These are phyloP conservation scores for Epichloe coenophiala DNA, from an alignment of 2,329 filamentous ascomycete genomes.

Conservation along the genomic window DNA sequence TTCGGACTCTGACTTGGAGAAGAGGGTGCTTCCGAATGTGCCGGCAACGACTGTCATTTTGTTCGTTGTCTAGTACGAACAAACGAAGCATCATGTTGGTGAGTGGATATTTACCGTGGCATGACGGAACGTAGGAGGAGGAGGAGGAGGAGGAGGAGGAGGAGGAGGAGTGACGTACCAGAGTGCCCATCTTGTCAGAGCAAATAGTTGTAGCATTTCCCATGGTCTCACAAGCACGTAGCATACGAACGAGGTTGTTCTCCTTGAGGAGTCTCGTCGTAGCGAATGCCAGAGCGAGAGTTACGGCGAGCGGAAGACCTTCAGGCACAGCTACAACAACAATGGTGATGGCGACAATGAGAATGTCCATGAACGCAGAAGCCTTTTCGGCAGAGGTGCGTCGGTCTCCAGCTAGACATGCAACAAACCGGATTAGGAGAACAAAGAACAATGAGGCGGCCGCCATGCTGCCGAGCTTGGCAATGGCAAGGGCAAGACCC, in stretches of 20 bases:
- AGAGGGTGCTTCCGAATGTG: constrained; percentile 30
- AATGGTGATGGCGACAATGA: constrained; percentile 67
- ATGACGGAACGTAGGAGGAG: background rate
- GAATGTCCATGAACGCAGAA: constrained; percentile 61
- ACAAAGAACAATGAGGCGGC: constrained; percentile 63
- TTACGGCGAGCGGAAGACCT: constrained; percentile 63
- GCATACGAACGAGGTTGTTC: constrained; percentile 62
- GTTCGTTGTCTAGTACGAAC: constrained; percentile 39
- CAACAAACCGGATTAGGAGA: constrained; percentile 65
- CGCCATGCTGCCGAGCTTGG: constrained; percentile 44
- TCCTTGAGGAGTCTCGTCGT: constrained; percentile 66
- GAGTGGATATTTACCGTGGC: background rate
- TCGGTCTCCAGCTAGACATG: constrained; percentile 38
- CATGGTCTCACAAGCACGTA: constrained; percentile 72
- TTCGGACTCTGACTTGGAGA: constrained; percentile 6
- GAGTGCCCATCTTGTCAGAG: constrained; percentile 54
- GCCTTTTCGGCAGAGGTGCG: constrained; percentile 56
- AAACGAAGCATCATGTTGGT: constrained; percentile 16
- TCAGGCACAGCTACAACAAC: constrained; percentile 71
- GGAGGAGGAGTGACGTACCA: constrained; percentile 15
- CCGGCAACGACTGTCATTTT: constrained; percentile 55
- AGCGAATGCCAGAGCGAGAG: constrained; percentile 61
- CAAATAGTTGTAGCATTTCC: constrained; percentile 62
- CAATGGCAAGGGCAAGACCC: constrained; percentile 19
- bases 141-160: no score